These are phyloP conservation scores for Mrakia hoshinonis DNA, from an alignment of 768 basidiomycete species.

Conservation along the genomic window DNA sequence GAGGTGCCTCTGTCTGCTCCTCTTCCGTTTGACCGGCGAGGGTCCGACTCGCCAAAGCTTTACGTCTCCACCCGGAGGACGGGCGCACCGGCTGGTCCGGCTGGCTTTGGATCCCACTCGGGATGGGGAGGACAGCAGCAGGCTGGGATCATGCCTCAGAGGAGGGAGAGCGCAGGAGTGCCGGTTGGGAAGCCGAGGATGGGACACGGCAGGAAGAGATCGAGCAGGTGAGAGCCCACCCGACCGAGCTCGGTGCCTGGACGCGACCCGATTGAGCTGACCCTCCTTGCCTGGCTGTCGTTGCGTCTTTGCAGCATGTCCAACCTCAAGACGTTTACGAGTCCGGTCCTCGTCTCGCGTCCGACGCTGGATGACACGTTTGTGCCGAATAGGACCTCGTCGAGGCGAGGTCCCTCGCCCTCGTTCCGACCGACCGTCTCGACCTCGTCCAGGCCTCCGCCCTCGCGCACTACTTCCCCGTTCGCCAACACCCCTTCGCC, in stretches of 20 bases:
- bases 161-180: not conserved
- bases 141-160: not conserved
- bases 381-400: not conserved
- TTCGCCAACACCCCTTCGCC: not conserved
- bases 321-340: not conserved
- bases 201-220: slow-evolving; percentile 9
- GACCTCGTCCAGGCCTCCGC: not conserved
- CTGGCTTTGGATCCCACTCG: not conserved
- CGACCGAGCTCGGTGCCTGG: not conserved
- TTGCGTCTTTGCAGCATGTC: not conserved
- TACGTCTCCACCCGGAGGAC: slow-evolving; percentile 9
- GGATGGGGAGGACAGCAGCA: not conserved
- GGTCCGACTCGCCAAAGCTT: not conserved
- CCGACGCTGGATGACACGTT: not conserved
- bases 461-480: not conserved
- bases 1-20: not conserved
- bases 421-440: not conserved
- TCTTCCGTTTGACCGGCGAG: not conserved
- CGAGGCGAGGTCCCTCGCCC: slow-evolving; percentile 2
- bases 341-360: not conserved
- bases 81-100: not conserved
- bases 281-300: too few relatives aligned
- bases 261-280: too few relatives aligned
- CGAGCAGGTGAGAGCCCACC: not conserved
- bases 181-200: not conserved